Evolutionary conservation across 352 stramenopile genomes (phyloP).

Genomic region (Pythium brachiatum): DNA sequence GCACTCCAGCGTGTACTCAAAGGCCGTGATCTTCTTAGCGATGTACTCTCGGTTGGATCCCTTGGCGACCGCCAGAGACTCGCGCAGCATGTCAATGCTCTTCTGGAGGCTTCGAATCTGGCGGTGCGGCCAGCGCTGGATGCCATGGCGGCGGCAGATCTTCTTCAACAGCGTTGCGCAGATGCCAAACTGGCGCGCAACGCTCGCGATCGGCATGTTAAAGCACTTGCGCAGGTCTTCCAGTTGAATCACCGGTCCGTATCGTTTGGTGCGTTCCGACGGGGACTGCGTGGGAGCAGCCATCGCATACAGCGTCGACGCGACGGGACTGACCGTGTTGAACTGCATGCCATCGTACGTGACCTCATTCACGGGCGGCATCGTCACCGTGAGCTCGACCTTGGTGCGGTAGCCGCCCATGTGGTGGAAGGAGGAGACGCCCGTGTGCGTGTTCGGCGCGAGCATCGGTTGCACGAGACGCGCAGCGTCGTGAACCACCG

Average conservation of each 20-base stretch:
- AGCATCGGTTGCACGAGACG: not conserved
- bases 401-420: conserved; percentile 42
- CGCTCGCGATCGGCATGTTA: conserved; percentile 80
- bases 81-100: conserved; percentile 78
- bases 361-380: conserved; percentile 20
- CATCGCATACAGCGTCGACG: conserved; percentile 32
- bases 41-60: conserved; percentile 80
- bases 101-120: conserved; percentile 83
- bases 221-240: conserved; percentile 76
- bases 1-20: conserved; percentile 79
- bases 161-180: conserved; percentile 86
- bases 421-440: not conserved
- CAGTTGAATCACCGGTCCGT: conserved; percentile 67
- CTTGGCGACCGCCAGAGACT: conserved; percentile 68
- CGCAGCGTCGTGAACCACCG: conserved; percentile 24
- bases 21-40: conserved; percentile 76
- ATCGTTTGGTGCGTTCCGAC: conserved; percentile 50
- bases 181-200: conserved; percentile 82
- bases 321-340: conserved; percentile 50
- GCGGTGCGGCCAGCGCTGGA: conserved; percentile 80
- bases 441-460: conserved; percentile 17
- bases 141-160: conserved; percentile 77
- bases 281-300: conserved; percentile 29
- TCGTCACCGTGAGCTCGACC: conserved; percentile 46
- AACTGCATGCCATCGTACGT: conserved; percentile 38